Evolutionary conservation across 768 basidiomycete genomes (phyloP), one percentile per base, ranked within the genome.

Genomic region (Boletus sensibilis): DNA sequence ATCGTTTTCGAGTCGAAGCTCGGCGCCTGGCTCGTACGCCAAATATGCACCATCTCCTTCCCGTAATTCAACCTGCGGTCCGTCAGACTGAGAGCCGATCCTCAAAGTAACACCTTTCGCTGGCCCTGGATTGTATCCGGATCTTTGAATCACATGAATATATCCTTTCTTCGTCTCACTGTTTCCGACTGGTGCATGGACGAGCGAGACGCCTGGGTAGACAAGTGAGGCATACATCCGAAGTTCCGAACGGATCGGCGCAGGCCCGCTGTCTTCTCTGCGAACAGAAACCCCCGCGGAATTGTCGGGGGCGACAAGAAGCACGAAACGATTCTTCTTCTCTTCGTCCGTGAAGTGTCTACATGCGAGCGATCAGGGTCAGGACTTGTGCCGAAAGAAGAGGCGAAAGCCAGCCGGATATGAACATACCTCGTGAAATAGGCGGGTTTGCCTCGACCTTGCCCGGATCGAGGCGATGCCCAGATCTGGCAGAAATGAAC

Each of bases 21-120:
- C 63, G 0, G 61, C 58, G 1, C 60, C 60, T 25, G 60, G 71
- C 2, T 75, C 81, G 1, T 81, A 78, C 44, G 73, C 63, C 43
- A 96, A 69, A 71, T 94, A 98, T 13, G 86, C 85, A 0, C 92
- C 94, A 65, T 98, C 95, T 0, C 95, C 95, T 64, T 98, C 95
- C 33, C 82, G 81, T 51, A 96, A 71, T 38, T 80, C 83, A 4
- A 84, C 55, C 55, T 81, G 72, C 12, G 74, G 75, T 0, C 68
- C 69, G 18, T 72, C 75, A 1, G 70, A 67, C 5, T 72, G 75
- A 3, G 74, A 67, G 9, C 75, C 74, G 10, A 95, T 67, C 58
- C 74, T 81, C 46, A 96, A 70, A 20, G 71, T 73, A 0, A 83
- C 85, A 0, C 91, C 92, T 2, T 64, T 72, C 0, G 85, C 79